Evolutionary conservation across 768 basidiomycete genomes (phyloP).

Genomic region (Stropharia rugosoannulata): DNA sequence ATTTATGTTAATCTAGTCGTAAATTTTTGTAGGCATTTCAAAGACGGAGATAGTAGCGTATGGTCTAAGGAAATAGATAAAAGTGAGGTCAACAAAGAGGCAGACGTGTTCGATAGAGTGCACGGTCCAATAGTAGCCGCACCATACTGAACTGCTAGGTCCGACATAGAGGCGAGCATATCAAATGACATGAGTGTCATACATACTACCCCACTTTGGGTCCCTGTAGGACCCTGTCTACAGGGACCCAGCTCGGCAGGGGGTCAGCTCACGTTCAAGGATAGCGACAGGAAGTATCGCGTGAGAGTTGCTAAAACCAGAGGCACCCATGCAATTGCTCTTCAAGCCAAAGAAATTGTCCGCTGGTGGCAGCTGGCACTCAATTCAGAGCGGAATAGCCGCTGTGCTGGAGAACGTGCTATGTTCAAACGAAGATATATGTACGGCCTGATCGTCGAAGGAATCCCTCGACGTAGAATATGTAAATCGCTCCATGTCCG

Average conservation of each 20-base stretch:
- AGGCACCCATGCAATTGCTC: not conserved
- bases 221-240: too few species aligned
- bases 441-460: conserved; percentile 52
- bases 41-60: too few species aligned
- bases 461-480: conserved; percentile 60
- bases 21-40: too few species aligned
- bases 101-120: too few species aligned
- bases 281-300: not conserved
- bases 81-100: too few species aligned
- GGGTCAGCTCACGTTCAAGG: not conserved
- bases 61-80: too few species aligned
- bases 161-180: too few species aligned
- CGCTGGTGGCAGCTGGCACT: not conserved
- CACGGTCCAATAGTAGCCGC: too few species aligned
- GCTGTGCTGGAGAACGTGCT: conserved; percentile 18
- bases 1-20: too few species aligned
- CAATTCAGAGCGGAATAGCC: conserved; percentile 6
- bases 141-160: too few species aligned
- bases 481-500: conserved; percentile 55
- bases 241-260: too few species aligned
- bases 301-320: too few species aligned
- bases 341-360: not conserved
- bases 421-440: conserved; percentile 55
- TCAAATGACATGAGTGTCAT: conserved; percentile 1
- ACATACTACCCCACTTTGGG: conserved; percentile 8